Evolutionary conservation across 1,139 yeast genomes (phyloP).

Genomic region (Hyphopichia khmerensis): DNA sequence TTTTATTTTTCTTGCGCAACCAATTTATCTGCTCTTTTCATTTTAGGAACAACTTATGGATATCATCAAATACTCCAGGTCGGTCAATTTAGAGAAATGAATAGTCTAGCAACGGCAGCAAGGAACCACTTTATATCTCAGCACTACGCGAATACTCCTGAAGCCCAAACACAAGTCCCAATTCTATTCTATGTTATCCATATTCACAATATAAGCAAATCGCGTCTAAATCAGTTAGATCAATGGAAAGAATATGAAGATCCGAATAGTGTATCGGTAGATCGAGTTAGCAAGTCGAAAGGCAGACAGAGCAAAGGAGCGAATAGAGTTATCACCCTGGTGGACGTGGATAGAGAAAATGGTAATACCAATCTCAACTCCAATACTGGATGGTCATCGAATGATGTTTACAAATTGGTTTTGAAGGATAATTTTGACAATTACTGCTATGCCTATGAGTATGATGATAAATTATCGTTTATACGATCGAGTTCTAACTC

Average conservation of each 20-base stretch:
- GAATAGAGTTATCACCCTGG: slow-evolving; percentile 24
- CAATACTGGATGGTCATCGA: slow-evolving; percentile 4
- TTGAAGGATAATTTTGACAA: slow-evolving; percentile 32
- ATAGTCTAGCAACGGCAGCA: slow-evolving; percentile 2
- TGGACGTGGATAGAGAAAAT: slow-evolving; percentile 25
- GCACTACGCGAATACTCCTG: slow-evolving; percentile 10
- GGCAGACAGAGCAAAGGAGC: slow-evolving; percentile 7
- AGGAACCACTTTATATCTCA: slow-evolving; percentile 16
- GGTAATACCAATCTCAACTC: not conserved
- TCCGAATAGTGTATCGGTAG: slow-evolving; percentile 43
- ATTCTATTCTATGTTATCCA: slow-evolving; percentile 31
- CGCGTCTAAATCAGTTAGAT: slow-evolving; percentile 35
- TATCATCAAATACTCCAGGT: no score
- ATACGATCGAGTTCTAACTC: slow-evolving; percentile 15
- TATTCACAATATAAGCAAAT: slow-evolving; percentile 34
- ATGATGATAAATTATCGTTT: slow-evolving; percentile 34
- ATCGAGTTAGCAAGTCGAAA: slow-evolving; percentile 25
- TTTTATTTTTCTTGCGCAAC: not conserved
- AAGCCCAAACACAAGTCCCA: slow-evolving; percentile 13
- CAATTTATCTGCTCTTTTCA: not conserved
- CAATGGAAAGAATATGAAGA: slow-evolving; percentile 39
- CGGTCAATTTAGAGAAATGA: not conserved
- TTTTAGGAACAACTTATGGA: no score
- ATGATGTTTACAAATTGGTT: slow-evolving; percentile 30
- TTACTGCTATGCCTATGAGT: slow-evolving; percentile 40